Evolutionary conservation across 2,329 filamentous ascomycete species (phyloP).

Genomic region (Alternaria brassicae): DNA sequence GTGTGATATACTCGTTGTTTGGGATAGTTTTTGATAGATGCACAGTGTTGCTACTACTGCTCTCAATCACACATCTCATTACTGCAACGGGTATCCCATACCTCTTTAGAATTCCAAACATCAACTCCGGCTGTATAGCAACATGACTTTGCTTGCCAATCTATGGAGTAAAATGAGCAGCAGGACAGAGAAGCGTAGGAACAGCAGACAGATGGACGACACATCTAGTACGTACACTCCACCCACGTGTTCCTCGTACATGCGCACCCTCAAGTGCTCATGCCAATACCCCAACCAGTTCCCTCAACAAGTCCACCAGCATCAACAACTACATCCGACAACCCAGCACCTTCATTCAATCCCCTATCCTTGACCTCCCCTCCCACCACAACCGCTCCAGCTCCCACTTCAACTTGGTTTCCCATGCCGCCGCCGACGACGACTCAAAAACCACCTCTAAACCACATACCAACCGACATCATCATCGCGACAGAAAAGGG

Average conservation of each 20-base stretch:
- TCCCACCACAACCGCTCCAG: too few species aligned
- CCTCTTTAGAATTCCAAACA: neutral
- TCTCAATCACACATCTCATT: neutral
- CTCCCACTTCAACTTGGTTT: neutral
- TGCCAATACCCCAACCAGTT: neutral
- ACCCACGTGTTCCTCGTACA: neutral
- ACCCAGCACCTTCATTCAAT: neutral
- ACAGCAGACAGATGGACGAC: neutral
- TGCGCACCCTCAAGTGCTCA: neutral
- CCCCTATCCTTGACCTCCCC: neutral
- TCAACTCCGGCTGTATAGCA: neutral
- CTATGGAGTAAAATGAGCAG: neutral
- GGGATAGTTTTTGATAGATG: neutral
- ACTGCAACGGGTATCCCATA: neutral
- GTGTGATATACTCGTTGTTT: neutral
- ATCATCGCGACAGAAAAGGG: conserved; percentile 32
- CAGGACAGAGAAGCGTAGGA: neutral
- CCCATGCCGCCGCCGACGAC: neutral
- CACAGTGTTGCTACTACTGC: neutral
- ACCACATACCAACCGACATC: conserved; percentile 14
- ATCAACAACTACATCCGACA: neutral
- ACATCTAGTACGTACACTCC: neutral
- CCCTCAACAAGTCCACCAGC: neutral
- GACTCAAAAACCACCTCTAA: neutral
- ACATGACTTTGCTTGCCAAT: neutral